A percentile compares a stretch with the other conserved stretches of the same genome.
Conservation (phyloP, 2,329 filamentous ascomycete genomes). For the Moelleriella libera region DNA sequence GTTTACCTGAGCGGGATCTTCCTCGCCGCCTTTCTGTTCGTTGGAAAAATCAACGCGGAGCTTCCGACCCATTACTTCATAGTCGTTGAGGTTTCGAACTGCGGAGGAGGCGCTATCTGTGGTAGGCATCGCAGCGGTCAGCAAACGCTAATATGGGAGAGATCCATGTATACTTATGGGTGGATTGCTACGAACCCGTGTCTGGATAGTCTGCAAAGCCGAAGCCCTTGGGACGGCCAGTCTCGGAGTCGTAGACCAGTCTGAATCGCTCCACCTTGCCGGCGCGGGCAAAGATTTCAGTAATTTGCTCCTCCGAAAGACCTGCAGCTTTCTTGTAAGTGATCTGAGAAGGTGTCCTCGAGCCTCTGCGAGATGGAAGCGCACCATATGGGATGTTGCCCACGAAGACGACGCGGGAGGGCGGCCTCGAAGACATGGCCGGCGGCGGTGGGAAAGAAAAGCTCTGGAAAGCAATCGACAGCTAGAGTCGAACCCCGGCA, state of each 20-base stretch:
- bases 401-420: constrained; percentile 69
- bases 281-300: constrained; percentile 80
- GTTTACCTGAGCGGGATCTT: constrained; percentile 17
- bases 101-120: constrained; percentile 74
- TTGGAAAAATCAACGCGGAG: constrained; percentile 93
- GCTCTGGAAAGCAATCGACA: not conserved
- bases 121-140: no score
- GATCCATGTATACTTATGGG: no score
- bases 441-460: not conserved
- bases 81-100: constrained; percentile 88
- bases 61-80: constrained; percentile 89
- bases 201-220: constrained; percentile 95
- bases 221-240: constrained; percentile 87
- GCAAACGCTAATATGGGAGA: no score
- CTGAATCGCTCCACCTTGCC: constrained; percentile 87
- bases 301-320: constrained; percentile 90
- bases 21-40: constrained; percentile 65
- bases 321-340: constrained; percentile 34
- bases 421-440: constrained; percentile 57
- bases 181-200: constrained; percentile 41
- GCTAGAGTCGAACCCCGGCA: not conserved
- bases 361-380: constrained; percentile 3
- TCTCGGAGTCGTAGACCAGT: constrained; percentile 90
- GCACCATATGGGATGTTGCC: constrained; percentile 75
- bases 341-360: not conserved